These are phyloP conservation scores for Backusella sp. DNA, from an alignment of 192 early-diverging fungal genomes.

Conservation along the genomic window DNA sequence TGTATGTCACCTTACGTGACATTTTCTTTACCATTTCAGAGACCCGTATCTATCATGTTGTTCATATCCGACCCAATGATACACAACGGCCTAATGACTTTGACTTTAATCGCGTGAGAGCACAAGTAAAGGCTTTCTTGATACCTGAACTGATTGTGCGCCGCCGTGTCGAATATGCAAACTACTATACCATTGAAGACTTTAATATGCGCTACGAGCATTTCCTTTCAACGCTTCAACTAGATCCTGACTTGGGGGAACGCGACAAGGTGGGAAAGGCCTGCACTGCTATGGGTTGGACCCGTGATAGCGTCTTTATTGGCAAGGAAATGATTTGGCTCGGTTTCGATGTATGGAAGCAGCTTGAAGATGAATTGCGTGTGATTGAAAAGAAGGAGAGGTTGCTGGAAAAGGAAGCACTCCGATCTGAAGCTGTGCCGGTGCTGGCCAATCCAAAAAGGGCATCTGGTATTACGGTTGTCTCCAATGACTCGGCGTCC, in stretches of 20 bases:
- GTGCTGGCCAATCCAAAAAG: not conserved
- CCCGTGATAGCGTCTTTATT: conserved; percentile 45
- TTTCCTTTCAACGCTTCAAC: conserved; percentile 14
- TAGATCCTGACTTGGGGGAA: conserved; percentile 19
- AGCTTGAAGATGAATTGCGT: conserved; percentile 60
- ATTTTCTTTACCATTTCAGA: conserved; percentile 73
- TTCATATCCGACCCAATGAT: conserved; percentile 78
- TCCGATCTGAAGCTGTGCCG: not conserved
- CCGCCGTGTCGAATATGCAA: conserved; percentile 72
- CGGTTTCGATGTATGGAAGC: conserved; percentile 62
- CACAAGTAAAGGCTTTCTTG: conserved; percentile 68
- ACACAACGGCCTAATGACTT: conserved; percentile 43
- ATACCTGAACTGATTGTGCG: conserved; percentile 71
- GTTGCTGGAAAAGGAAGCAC: conserved; percentile 32
- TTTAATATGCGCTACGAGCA: conserved; percentile 68
- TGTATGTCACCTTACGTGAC: conserved; percentile 71
- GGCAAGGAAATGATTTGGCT: conserved; percentile 63
- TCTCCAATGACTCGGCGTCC: not conserved
- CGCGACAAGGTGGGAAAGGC: conserved; percentile 38
- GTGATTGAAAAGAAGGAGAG: conserved; percentile 59
- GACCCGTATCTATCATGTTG: conserved; percentile 79
- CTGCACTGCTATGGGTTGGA: conserved; percentile 46
- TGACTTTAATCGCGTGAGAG: conserved; percentile 61
- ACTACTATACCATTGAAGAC: conserved; percentile 64
- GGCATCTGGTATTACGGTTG: not conserved